A percentile compares a stretch with the other conserved stretches of the same genome.
Evolutionary conservation across 495 filamentous ascomycete genomes (phyloP).

Genomic region (Xylaria palmicola): DNA sequence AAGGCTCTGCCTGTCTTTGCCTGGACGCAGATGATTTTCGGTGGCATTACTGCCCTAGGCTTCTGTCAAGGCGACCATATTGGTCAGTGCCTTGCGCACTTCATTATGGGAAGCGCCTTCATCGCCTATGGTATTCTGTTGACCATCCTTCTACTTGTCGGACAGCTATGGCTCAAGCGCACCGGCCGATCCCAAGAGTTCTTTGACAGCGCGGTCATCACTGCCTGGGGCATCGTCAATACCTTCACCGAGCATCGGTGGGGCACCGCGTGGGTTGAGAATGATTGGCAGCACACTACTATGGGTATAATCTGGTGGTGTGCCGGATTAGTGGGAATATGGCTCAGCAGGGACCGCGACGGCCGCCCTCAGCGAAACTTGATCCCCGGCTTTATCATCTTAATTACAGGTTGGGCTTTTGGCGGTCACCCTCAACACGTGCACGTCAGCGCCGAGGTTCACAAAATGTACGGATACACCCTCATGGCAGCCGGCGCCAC

Average conservation of each 20-base stretch:
- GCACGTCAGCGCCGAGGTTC: constrained; percentile 82
- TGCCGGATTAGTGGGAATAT: constrained; percentile 86
- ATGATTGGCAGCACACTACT: constrained; percentile 93
- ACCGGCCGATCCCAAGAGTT: constrained; percentile 94
- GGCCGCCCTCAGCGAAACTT: constrained; percentile 90
- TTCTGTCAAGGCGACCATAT: constrained; percentile 91
- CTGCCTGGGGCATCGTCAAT: constrained; percentile 93
- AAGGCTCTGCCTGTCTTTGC: constrained; percentile 82
- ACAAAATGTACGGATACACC: constrained; percentile 91
- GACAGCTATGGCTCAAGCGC: constrained; percentile 80
- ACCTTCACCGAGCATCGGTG: constrained; percentile 98
- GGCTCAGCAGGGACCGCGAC: constrained; percentile 79
- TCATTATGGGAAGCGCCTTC: constrained; percentile 98
- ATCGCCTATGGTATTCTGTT: constrained; percentile 90
- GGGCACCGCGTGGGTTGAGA: constrained; percentile 86
- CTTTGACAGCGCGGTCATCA: constrained; percentile 89
- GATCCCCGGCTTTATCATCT: constrained; percentile 84
- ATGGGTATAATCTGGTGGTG: constrained; percentile 99
- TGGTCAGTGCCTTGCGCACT: constrained; percentile 93
- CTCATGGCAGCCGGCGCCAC: constrained; percentile 86
- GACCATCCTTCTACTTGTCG: constrained; percentile 82
- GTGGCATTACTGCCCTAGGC: constrained; percentile 89
- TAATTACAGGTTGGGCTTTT: constrained; percentile 96
- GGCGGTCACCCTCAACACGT: constrained; percentile 79
- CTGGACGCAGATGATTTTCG: constrained; percentile 97